Percentiles rank a stretch among this genome's conserved stretches.
Evolutionary conservation across 2,329 filamentous ascomycete genomes (phyloP).

Genomic region (Pyrenochaeta sp.): DNA sequence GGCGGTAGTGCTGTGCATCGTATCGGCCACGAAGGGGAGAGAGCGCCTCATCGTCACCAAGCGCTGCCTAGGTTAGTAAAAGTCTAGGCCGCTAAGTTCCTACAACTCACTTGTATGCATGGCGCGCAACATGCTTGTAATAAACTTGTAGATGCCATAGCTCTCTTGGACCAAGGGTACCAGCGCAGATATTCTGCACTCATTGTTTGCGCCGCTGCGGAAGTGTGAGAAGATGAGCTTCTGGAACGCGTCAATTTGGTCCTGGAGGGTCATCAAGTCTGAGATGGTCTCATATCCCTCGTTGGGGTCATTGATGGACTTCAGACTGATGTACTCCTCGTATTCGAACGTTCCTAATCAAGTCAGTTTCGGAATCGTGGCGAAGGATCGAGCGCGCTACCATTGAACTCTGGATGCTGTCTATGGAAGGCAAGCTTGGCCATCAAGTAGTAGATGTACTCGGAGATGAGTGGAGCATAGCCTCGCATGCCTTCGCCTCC

Average conservation of each 20-base stretch:
- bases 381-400: slow-evolving; percentile 53
- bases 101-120: slow-evolving; percentile 85
- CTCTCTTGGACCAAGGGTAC: slow-evolving; percentile 96
- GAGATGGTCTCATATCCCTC: slow-evolving; percentile 96
- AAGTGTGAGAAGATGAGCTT: slow-evolving; percentile 99
- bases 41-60: slow-evolving; percentile 91
- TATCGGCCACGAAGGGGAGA: slow-evolving; percentile 88
- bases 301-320: slow-evolving; percentile 97
- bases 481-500: slow-evolving; percentile 81
- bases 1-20: slow-evolving; percentile 93
- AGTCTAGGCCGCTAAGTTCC: neutral
- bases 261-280: slow-evolving; percentile 94
- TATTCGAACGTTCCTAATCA: slow-evolving; percentile 84
- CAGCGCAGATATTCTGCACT: slow-evolving; percentile 92
- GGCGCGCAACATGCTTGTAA: slow-evolving; percentile 97
- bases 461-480: slow-evolving; percentile 89
- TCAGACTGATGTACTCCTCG: slow-evolving; percentile 97
- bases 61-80: slow-evolving; percentile 61
- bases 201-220: slow-evolving; percentile 88
- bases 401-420: slow-evolving; percentile 97
- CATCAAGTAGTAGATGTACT: slow-evolving; percentile 95
- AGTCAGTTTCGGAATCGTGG: slow-evolving; percentile 2
- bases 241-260: slow-evolving; percentile 98
- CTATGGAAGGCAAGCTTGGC: slow-evolving; percentile 97
- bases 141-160: slow-evolving; percentile 99